Percentiles rank a stretch among this genome's conserved stretches.
Evolutionary conservation across 2,329 filamentous ascomycete genomes (phyloP).

Genomic region (Phialocephala sp.): DNA sequence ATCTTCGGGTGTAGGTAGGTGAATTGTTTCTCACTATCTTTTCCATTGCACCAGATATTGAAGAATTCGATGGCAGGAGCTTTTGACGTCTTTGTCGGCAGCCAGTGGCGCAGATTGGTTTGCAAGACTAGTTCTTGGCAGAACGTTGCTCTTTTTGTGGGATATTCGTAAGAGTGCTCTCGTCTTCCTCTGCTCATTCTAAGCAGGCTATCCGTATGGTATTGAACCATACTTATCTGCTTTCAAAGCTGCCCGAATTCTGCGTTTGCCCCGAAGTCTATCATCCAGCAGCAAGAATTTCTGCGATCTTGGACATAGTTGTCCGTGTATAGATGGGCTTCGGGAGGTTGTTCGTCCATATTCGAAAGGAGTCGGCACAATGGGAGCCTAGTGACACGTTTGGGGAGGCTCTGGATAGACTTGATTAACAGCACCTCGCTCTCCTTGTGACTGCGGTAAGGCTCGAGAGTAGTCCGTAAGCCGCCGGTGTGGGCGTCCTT

Average conservation of each 20-base stretch:
- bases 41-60: constrained; percentile 9
- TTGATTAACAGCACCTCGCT: not conserved
- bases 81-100: not conserved
- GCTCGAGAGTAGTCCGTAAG: not conserved
- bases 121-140: not conserved
- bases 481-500: not conserved
- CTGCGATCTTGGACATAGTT: not conserved
- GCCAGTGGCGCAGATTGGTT: not conserved
- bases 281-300: not conserved
- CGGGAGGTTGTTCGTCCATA: not conserved
- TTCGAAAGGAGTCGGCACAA: not conserved
- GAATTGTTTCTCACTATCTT: constrained; percentile 1
- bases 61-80: not conserved
- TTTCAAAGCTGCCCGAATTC: not conserved
- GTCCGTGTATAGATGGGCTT: not conserved
- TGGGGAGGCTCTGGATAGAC: not conserved
- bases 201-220: not conserved
- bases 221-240: not conserved
- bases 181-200: not conserved
- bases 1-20: constrained; percentile 4
- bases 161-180: not conserved
- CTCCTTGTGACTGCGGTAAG: not conserved
- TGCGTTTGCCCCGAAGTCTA: not conserved
- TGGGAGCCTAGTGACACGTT: not conserved
- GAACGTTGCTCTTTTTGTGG: not conserved